Base-by-base conservation (phyloP, 805 yeast genomes). In the Zygosaccharomyces bailii region DNA sequence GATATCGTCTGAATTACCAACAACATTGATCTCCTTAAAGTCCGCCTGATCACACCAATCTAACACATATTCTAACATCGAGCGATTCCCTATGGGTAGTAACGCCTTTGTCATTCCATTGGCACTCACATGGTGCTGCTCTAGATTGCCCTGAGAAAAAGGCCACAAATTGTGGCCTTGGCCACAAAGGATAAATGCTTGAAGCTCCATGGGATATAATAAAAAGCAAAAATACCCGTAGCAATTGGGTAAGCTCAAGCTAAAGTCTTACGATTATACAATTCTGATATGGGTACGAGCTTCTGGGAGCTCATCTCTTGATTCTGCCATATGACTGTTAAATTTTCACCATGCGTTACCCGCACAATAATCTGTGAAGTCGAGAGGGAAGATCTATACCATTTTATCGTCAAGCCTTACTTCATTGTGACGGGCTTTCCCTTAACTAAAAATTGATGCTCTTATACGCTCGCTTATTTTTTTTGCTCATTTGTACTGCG, bases 31-130 rank as follows among this genome's bases (percentile, higher is more conserved):
- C 36, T 76, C 77, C 36, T 76, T 77, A 65, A 90, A 90, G 47
- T 82, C 82, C 2, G 95, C 96, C 59, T 75, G 74, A 57, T 82
- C 89, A 71, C 98, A 90, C 98, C 98, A 93, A 54, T 85, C 90
- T 27, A 93, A 71, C 2, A 85, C 95, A 60, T 87, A 85, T 56
- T 82, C 83, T 34, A 93, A 70, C 88, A 93, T 82, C 10, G 96
- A 95, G 57, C 77, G 77, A 63, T 90, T 90, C 5, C 93, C 98
- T 27, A 93, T 73, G 2, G 98, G 98, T 34, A 95, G 66, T 39
- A 90, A 69, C 0, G 97, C 95, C 68, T 93, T 93, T 6, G 95
- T 78, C 5, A 76, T 61, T 13, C 93, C 90, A 2, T 84, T 71
- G 11, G 78, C 74, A 6, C 50, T 39, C 9, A 39, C 45, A 21